Conservation (phyloP, 164 flowering plant genomes). For the Sextonia rubra region DNA sequence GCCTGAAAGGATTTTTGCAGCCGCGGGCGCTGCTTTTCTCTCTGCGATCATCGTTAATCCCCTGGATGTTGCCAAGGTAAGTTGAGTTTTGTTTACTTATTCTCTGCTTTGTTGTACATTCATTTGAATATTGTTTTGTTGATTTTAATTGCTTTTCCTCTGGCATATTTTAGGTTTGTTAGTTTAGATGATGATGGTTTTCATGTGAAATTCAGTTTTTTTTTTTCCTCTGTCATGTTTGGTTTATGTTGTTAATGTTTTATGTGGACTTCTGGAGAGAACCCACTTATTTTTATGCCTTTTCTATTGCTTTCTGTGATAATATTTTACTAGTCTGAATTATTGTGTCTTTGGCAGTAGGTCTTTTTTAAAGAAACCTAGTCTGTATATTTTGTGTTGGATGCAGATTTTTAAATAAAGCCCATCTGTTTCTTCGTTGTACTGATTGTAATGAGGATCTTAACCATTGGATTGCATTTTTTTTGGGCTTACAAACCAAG, state of each 20-base stretch:
- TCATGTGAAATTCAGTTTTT: neutral
- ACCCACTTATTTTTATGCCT: no score
- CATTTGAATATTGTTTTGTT: neutral
- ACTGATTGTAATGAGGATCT: no score
- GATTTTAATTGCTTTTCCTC: neutral
- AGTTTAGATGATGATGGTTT: neutral
- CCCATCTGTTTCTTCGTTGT: neutral
- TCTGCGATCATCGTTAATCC: conserved; percentile 96
- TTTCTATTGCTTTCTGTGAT: no score
- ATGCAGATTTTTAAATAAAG: neutral
- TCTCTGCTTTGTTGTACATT: neutral
- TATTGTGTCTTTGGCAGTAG: no score
- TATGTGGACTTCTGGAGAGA: neutral
- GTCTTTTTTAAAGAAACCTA: neutral
- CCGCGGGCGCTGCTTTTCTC: conserved; percentile 86
- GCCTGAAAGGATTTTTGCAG: conserved; percentile 70
- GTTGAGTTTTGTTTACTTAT: neutral
- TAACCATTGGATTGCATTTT: no score
- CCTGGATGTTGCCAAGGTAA: conserved; percentile 91
- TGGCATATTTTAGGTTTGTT: neutral
- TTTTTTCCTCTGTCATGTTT: neutral
- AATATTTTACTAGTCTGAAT: no score
- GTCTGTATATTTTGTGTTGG: neutral
- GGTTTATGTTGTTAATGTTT: neutral
- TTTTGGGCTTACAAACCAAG: no score